phyloP scores from a whole-genome alignment of 352 stramenopile species.

The Aphanomyces cochlioides region DNA sequence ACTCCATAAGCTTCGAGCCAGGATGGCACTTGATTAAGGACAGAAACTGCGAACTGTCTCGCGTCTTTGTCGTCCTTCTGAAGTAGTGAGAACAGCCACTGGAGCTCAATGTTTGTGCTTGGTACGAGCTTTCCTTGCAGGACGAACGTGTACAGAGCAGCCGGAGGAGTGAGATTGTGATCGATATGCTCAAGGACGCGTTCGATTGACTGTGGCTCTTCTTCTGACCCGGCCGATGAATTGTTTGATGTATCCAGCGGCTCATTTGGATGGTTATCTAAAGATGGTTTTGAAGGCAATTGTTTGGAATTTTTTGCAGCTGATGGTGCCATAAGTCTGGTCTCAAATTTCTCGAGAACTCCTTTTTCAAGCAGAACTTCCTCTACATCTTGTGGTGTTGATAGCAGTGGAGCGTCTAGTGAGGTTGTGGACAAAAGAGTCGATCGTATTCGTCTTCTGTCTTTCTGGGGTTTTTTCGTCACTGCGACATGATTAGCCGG shows the following conservation, averaged over 20 bases:
- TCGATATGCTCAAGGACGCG: conserved; percentile 10
- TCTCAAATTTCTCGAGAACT: conserved; percentile 25
- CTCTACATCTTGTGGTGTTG: background rate
- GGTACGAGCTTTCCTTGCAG: conserved; percentile 22
- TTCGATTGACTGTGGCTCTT: too few species aligned
- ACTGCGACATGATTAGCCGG: background rate
- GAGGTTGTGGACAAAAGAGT: conserved; percentile 11
- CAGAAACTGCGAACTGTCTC: conserved; percentile 19
- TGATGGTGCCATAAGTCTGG: conserved; percentile 1
- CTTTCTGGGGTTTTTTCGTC: conserved; percentile 14
- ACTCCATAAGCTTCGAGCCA: conserved; percentile 35
- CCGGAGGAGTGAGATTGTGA: conserved; percentile 5
- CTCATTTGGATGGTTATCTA: background rate
- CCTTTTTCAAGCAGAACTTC: conserved; percentile 15
- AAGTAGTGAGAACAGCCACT: conserved; percentile 27
- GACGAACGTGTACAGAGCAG: conserved; percentile 20
- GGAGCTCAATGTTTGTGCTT: conserved; percentile 15
- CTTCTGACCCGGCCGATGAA: too few species aligned
- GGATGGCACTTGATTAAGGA: conserved; percentile 13
- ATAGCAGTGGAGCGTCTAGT: background rate
- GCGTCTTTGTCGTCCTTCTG: background rate
- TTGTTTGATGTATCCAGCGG: too few species aligned
- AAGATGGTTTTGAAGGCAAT: background rate
- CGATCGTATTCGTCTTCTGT: conserved; percentile 27
- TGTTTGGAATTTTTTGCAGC: background rate